Evolutionary conservation across 768 basidiomycete species (phyloP).

Genomic region (Phanerodontia chrysosporium): DNA sequence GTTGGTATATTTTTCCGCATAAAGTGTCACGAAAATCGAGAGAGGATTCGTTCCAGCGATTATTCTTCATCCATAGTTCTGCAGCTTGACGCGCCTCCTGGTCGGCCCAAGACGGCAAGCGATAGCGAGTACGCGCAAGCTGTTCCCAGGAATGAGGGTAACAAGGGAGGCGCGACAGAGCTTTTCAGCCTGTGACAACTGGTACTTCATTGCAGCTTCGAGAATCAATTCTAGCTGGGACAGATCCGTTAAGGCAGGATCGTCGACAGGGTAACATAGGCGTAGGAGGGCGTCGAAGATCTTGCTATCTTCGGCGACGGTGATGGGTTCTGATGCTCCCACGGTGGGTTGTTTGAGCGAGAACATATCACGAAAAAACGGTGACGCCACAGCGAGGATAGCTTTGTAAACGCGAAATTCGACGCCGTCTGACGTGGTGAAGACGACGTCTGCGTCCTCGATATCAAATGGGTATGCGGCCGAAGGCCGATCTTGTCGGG

Average conservation of each 20-base stretch:
- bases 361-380: slow-evolving; percentile 7
- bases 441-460: not conserved
- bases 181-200: slow-evolving; percentile 17
- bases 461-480: not conserved
- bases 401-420: not conserved
- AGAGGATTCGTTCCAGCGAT: not conserved
- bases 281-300: slow-evolving; percentile 22
- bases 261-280: slow-evolving; percentile 21
- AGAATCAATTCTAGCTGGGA: slow-evolving; percentile 14
- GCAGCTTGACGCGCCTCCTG: not conserved
- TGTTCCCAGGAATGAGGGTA: not conserved
- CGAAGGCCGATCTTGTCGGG: not conserved
- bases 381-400: slow-evolving; percentile 4
- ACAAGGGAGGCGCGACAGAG: not conserved
- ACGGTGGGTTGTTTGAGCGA: not conserved
- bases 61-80: not conserved
- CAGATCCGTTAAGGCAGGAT: slow-evolving; percentile 6
- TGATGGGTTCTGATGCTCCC: not conserved
- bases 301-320: slow-evolving; percentile 17
- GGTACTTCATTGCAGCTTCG: slow-evolving; percentile 26
- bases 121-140: not conserved
- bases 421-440: slow-evolving; percentile 2
- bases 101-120: not conserved
- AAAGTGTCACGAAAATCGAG: not conserved
- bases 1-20: not conserved